Conservation (phyloP, 257 asterid species). For the Lantana camara region DNA sequence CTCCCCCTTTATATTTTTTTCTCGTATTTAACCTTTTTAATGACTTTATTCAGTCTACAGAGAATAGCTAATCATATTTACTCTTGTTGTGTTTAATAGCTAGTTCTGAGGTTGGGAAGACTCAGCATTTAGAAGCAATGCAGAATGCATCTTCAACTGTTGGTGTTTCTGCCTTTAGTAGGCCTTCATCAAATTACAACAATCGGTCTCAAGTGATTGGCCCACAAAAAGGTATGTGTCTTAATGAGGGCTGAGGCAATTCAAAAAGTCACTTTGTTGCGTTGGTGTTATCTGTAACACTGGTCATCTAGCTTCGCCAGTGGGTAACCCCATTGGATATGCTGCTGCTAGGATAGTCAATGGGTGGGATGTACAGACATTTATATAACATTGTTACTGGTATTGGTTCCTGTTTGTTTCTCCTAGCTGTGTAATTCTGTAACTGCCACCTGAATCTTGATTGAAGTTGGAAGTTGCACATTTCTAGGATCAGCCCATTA, state of each 20-base stretch:
- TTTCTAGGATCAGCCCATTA: slow-evolving; percentile 1
- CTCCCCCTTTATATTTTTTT: slow-evolving; percentile 11
- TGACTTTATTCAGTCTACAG: slow-evolving; percentile 16
- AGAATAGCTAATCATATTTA: slow-evolving; percentile 21
- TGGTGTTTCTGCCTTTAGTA: slow-evolving; percentile 52
- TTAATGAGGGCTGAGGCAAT: slow-evolving; percentile 19
- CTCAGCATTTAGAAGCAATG: slow-evolving; percentile 49
- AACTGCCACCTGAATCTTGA: slow-evolving; percentile 8
- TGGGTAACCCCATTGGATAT: slow-evolving; percentile 16
- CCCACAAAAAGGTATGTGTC: slow-evolving; percentile 61
- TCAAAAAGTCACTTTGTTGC: slow-evolving; percentile 22
- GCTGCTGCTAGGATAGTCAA: background rate
- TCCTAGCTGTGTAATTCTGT: slow-evolving; percentile 17
- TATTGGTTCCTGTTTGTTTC: slow-evolving; percentile 5
- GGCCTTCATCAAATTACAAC: slow-evolving; percentile 78
- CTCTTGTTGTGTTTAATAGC: slow-evolving; percentile 39
- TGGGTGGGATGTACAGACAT: background rate
- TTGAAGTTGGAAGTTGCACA: slow-evolving; percentile 16
- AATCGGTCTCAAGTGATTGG: slow-evolving; percentile 65
- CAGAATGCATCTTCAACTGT: slow-evolving; percentile 47
- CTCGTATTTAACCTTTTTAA: slow-evolving; percentile 9
- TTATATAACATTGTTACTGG: slow-evolving; percentile 4
- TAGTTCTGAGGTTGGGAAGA: slow-evolving; percentile 56
- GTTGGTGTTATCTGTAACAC: slow-evolving; percentile 12
- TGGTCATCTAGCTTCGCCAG: slow-evolving; percentile 14